Evolutionary conservation across 495 filamentous ascomycete species (phyloP).

Genomic region (Podospora appendiculata): DNA sequence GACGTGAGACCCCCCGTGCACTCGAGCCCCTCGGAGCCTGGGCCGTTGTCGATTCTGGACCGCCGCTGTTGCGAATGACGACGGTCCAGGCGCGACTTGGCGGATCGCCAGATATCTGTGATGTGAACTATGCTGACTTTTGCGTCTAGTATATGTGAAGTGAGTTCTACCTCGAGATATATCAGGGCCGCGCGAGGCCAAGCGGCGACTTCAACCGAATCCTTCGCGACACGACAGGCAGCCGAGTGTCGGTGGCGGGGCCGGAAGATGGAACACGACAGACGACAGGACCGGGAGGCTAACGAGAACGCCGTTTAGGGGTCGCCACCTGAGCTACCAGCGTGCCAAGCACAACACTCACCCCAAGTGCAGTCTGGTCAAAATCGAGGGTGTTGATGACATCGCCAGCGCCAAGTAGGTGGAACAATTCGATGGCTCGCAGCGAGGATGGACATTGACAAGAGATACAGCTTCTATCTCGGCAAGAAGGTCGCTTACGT

Average conservation of each 20-base stretch:
- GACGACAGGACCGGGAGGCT: constrained; percentile 12
- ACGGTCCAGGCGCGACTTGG: background rate
- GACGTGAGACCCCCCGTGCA: constrained; percentile 54
- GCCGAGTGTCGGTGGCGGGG: background rate
- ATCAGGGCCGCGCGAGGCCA: constrained; percentile 5
- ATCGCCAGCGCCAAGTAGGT: constrained; percentile 75
- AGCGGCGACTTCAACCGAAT: background rate
- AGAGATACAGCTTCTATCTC: constrained; percentile 61
- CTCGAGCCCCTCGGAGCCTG: background rate
- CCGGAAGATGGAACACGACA: background rate
- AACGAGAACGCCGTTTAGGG: constrained; percentile 46
- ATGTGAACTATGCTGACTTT: constrained; percentile 21
- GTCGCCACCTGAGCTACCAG: constrained; percentile 90
- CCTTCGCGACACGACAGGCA: background rate
- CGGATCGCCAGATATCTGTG: no score
- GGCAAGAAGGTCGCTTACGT: constrained; percentile 97
- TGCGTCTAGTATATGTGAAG: constrained; percentile 79
- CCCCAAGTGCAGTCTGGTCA: constrained; percentile 80
- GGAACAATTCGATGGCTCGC: background rate
- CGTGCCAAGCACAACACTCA: constrained; percentile 77
- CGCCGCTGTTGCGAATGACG: constrained; percentile 1
- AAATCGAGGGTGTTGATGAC: constrained; percentile 95
- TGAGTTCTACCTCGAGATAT: constrained; percentile 46
- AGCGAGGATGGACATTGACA: constrained; percentile 17
- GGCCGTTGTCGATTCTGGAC: background rate